Evolutionary conservation across 116 monocot species (phyloP).

Genomic region (Trichopus zeylanicus): DNA sequence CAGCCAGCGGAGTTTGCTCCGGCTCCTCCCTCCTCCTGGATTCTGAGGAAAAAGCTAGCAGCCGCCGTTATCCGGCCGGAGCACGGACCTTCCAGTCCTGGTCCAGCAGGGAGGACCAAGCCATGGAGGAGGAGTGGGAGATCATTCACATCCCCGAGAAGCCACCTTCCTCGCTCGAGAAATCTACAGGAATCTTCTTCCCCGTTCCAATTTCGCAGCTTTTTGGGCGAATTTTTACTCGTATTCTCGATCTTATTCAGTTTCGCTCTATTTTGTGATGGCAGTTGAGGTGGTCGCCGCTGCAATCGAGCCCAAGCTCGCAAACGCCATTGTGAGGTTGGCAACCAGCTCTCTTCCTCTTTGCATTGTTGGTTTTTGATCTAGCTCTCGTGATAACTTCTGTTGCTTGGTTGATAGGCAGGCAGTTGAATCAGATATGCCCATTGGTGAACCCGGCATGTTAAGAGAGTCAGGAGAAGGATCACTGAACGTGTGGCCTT

Average conservation of each 20-base stretch:
- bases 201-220: neutral
- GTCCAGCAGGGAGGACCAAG: too few species aligned
- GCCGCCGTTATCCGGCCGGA: too few species aligned
- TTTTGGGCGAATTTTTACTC: neutral
- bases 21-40: too few species aligned
- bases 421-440: constrained; percentile 31
- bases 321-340: constrained; percentile 41
- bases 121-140: constrained; percentile 13
- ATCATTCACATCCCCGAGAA: constrained; percentile 28
- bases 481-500: constrained; percentile 22
- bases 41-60: too few species aligned
- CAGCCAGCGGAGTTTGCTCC: too few species aligned
- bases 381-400: too few species aligned
- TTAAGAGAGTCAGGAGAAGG: constrained; percentile 39
- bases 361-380: constrained; percentile 6
- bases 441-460: constrained; percentile 57
- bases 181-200: constrained; percentile 9
- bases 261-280: neutral
- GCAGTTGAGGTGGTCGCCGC: constrained; percentile 38
- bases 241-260: neutral
- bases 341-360: neutral
- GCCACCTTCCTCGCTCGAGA: constrained; percentile 6
- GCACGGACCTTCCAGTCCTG: too few species aligned
- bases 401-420: neutral
- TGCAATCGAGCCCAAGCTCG: constrained; percentile 31